Percentiles rank a stretch among this genome's conserved stretches.
Evolutionary conservation across 2,329 filamentous ascomycete genomes (phyloP).

Genomic region (Eurotiales sp.): DNA sequence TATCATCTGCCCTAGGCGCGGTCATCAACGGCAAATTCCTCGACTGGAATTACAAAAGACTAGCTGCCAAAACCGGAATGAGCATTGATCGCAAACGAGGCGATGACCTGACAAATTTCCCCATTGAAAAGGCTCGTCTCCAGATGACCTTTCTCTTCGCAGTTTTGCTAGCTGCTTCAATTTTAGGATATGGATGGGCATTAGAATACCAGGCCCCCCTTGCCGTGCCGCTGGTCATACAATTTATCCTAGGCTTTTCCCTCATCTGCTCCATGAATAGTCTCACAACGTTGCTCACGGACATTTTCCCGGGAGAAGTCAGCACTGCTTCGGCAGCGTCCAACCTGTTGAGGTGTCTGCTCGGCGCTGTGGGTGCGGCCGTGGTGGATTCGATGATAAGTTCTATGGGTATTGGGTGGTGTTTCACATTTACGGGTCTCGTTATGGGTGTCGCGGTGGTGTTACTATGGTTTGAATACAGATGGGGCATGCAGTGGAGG

Average conservation of each 20-base stretch:
- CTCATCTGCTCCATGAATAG: conserved; percentile 35
- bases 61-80: conserved; percentile 59
- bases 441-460: conserved; percentile 32
- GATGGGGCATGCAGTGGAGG: conserved; percentile 26
- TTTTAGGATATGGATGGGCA: conserved; percentile 38
- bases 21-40: conserved; percentile 53
- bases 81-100: conserved; percentile 56
- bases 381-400: conserved; percentile 33
- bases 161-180: conserved; percentile 21
- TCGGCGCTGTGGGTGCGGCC: conserved; percentile 33
- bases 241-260: conserved; percentile 32
- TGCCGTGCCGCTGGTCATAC: conserved; percentile 29
- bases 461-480: conserved; percentile 25
- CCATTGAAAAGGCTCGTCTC: conserved; percentile 44
- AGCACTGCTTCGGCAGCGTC: conserved; percentile 34
- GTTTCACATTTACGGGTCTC: conserved; percentile 34
- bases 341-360: conserved; percentile 33
- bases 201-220: conserved; percentile 30
- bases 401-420: conserved; percentile 35
- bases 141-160: conserved; percentile 30
- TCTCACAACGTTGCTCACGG: conserved; percentile 44
- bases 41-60: conserved; percentile 69
- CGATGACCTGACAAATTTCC: conserved; percentile 50
- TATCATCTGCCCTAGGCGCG: conserved; percentile 15
- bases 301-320: conserved; percentile 32